Evolutionary conservation across 768 basidiomycete genomes (phyloP), one percentile per base, ranked within the genome.

Genomic region (Ephemerocybe angulata): DNA sequence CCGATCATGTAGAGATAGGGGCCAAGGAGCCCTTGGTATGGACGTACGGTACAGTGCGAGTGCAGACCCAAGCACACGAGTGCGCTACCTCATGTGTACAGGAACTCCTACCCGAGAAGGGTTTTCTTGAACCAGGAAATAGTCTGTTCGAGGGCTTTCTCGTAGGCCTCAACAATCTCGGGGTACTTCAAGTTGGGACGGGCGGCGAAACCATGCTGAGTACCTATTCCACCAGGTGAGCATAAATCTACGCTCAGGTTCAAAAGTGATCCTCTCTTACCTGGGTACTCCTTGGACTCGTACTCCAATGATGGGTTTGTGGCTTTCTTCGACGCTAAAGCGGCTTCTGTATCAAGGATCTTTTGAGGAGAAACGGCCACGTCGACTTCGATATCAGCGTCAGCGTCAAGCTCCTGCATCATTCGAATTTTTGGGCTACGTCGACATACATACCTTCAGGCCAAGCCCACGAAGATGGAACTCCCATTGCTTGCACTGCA

Each of bases 201-300:
- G 11, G 69, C 66, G 22, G 72, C 76, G 54, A 79, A 81, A 7
- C 79, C 78, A 55, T 81, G 79, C 3, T 71, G 62, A 6, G 76
- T 78, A 7, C 74, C 76, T 78, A 21, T 21, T 5, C 21, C 8
- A 7, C 41, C 22, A 29, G 21, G 41, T 29, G 30, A 38, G 25
- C 43, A 5, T n/a, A 11, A 24, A n/a, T n/a, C n/a, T n/a, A n/a
- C n/a, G n/a, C n/a, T n/a, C n/a, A n/a, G 46, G 25, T 8, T 12
- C 13, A 17, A 53, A 35, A 17, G 33, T 41, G 38, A 41, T n/a
- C n/a, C n/a, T n/a, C n/a, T n/a, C 62, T 24, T 17, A 78, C 79
- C 77, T 70, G 73, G 72, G 54, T 77, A 79, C 3, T 65, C 65
- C 48, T 66, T 69, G 57, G 80, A 74, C 62, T 80, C 78, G 50